A percentile compares a stretch with the other conserved stretches of the same genome.
phyloP scores from a whole-genome alignment of 768 basidiomycete genomes.

The Boletus sp. region DNA sequence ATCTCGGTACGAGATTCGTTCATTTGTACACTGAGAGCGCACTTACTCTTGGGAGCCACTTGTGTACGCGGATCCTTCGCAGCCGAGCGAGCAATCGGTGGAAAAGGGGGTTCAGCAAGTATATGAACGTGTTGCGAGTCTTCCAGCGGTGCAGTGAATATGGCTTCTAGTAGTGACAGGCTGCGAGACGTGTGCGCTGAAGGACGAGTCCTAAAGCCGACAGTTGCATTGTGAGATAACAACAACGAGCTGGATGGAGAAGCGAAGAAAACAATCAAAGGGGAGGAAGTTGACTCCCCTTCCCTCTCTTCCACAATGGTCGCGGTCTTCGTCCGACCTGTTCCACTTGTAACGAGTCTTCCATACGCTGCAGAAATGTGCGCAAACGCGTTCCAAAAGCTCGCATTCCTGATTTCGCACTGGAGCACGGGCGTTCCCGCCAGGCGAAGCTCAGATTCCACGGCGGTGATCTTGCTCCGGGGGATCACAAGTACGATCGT shows the following conservation, averaged over 20 bases:
- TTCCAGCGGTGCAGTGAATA: slow-evolving; percentile 22
- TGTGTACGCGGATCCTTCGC: background rate
- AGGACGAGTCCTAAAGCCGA: slow-evolving; percentile 22
- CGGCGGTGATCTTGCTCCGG: slow-evolving; percentile 18
- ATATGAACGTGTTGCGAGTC: slow-evolving; percentile 23
- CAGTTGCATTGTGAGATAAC: slow-evolving; percentile 6
- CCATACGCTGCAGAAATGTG: slow-evolving; percentile 23
- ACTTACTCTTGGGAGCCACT: slow-evolving; percentile 11
- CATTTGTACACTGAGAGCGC: slow-evolving; percentile 17
- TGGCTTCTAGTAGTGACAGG: slow-evolving; percentile 6
- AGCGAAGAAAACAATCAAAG: slow-evolving; percentile 28
- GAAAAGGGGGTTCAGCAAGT: slow-evolving; percentile 22
- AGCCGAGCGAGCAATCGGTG: slow-evolving; percentile 1
- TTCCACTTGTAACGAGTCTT: slow-evolving; percentile 16
- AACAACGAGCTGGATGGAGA: slow-evolving; percentile 18
- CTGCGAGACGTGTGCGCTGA: slow-evolving; percentile 5
- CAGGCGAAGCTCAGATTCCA: slow-evolving; percentile 24
- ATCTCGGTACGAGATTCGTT: slow-evolving; percentile 12
- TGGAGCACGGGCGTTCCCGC: slow-evolving; percentile 24
- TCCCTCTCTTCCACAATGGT: slow-evolving; percentile 18
- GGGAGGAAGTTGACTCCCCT: slow-evolving; percentile 15
- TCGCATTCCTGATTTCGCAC: slow-evolving; percentile 21
- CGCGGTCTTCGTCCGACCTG: slow-evolving; percentile 17
- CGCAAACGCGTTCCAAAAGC: slow-evolving; percentile 17
- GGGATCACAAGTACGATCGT: slow-evolving; percentile 36